Conservation (phyloP, 2,329 filamentous ascomycete species). For the Dactylellina sp. region DNA sequence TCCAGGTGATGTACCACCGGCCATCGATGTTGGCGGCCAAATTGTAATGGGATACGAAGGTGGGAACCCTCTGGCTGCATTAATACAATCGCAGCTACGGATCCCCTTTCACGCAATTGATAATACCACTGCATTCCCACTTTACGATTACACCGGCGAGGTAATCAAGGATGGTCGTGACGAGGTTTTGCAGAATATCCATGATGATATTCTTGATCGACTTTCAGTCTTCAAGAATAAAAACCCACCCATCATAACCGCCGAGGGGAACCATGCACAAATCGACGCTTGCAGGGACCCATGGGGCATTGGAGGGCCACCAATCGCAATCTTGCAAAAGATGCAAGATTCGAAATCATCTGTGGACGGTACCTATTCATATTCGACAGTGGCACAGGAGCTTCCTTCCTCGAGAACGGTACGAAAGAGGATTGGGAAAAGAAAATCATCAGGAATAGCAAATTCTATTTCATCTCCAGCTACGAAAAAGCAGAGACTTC, state of each 20-base stretch:
- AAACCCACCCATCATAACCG: constrained; percentile 74
- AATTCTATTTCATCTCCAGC: constrained; percentile 28
- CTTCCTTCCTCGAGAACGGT: constrained; percentile 29
- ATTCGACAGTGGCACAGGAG: background rate
- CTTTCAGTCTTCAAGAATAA: constrained; percentile 92
- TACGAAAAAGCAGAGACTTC: constrained; percentile 22
- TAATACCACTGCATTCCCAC: constrained; percentile 77
- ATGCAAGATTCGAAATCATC: background rate
- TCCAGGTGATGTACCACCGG: constrained; percentile 72
- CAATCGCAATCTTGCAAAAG: constrained; percentile 68
- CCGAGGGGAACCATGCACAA: constrained; percentile 83
- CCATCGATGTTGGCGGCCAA: constrained; percentile 96
- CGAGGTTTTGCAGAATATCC: constrained; percentile 86
- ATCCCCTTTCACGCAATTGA: constrained; percentile 83
- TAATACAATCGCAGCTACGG: constrained; percentile 89
- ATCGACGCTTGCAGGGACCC: constrained; percentile 87
- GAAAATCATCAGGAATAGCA: constrained; percentile 57
- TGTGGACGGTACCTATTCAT: background rate
- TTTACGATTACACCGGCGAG: constrained; percentile 85
- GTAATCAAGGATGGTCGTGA: constrained; percentile 83
- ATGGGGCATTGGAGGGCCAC: constrained; percentile 74
- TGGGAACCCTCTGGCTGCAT: constrained; percentile 90
- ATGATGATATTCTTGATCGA: constrained; percentile 93
- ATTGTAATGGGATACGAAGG: constrained; percentile 94
- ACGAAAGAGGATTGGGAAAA: constrained; percentile 38